Conservation (phyloP, 176 grass and related monocot genomes). For the Microstegium vimineum region DNA sequence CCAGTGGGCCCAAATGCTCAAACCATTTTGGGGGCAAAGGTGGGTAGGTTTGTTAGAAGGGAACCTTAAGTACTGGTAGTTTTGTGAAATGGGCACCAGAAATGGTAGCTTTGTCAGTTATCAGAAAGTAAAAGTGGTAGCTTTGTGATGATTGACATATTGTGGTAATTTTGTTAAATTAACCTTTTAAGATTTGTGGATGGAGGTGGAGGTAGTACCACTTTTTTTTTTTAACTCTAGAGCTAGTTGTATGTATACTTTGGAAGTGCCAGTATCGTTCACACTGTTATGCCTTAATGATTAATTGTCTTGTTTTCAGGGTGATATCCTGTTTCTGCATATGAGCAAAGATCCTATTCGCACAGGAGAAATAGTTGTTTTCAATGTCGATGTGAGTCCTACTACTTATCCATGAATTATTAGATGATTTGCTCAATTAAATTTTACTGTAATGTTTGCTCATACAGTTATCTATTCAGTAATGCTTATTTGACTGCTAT, state of each 20-base stretch:
- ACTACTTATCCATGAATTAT: background rate
- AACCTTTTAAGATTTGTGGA: background rate
- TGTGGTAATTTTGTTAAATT: background rate
- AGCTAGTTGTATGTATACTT: background rate
- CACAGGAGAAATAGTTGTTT: conserved; percentile 82
- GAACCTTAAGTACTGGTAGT: background rate
- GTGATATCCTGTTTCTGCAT: conserved; percentile 69
- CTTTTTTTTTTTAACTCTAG: background rate
- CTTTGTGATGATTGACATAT: no score
- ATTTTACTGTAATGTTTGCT: background rate
- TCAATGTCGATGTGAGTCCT: conserved; percentile 65
- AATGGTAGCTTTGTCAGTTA: background rate
- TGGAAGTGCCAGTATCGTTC: background rate
- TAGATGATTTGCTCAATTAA: background rate
- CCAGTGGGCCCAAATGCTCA: background rate
- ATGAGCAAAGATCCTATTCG: conserved; percentile 74
- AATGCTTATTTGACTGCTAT: conserved; percentile 12
- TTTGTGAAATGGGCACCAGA: background rate
- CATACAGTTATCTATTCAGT: conserved; percentile 1
- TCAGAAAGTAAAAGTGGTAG: no score
- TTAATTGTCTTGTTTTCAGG: conserved; percentile 42
- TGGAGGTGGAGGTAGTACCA: no score
- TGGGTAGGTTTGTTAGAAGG: background rate
- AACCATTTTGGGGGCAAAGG: background rate
- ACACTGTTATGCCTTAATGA: background rate